Conservation (phyloP, 169 alveolate genomes). For the Haemoproteus tartakovskyi region DNA sequence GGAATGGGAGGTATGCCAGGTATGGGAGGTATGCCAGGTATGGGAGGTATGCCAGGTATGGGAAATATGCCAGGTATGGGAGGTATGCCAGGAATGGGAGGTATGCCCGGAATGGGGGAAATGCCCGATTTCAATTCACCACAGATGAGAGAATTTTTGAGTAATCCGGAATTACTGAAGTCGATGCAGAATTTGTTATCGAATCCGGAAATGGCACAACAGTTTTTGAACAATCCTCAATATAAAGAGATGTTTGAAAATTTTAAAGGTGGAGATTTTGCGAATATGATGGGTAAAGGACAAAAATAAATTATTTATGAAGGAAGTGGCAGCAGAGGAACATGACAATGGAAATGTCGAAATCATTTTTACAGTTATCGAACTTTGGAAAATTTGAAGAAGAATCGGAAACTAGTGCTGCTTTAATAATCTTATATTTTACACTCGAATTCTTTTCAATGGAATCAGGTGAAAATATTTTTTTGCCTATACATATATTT, state of each 20-base stretch:
- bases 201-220: slow-evolving; percentile 69
- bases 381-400: too few relatives aligned
- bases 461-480: too few relatives aligned
- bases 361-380: background rate
- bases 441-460: too few relatives aligned
- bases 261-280: slow-evolving; percentile 51
- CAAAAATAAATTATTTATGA: background rate
- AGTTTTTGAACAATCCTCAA: slow-evolving; percentile 74
- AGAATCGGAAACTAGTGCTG: too few relatives aligned
- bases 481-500: too few relatives aligned
- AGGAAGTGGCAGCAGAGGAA: background rate
- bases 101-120: slow-evolving; percentile 76
- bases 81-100: slow-evolving; percentile 72
- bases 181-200: slow-evolving; percentile 78
- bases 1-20: slow-evolving; percentile 74
- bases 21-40: slow-evolving; percentile 73
- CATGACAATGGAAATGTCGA: background rate
- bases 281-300: slow-evolving; percentile 39
- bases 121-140: slow-evolving; percentile 71
- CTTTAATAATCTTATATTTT: too few relatives aligned
- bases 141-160: slow-evolving; percentile 56
- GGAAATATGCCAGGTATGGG: slow-evolving; percentile 75
- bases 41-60: slow-evolving; percentile 74
- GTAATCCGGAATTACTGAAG: slow-evolving; percentile 63
- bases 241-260: slow-evolving; percentile 66